A percentile compares a stretch with the other conserved stretches of the same genome.
These are phyloP conservation scores for Cytospora chrysosperma DNA, from an alignment of 2,329 filamentous ascomycete genomes.

Conservation along the genomic window DNA sequence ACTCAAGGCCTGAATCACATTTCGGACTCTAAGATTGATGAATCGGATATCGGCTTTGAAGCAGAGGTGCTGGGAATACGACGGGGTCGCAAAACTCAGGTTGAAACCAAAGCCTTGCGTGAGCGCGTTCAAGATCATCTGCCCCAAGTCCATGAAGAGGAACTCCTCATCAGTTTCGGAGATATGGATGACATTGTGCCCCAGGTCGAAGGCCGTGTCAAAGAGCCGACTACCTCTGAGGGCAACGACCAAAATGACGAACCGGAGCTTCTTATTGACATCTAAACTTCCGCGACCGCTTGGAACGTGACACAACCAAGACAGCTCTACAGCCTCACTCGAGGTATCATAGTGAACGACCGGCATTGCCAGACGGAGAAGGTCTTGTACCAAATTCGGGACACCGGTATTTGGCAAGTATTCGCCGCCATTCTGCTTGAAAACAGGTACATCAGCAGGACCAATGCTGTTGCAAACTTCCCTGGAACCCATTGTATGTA, in stretches of 20 bases:
- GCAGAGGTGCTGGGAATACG: slow-evolving; percentile 1
- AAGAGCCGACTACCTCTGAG: not conserved
- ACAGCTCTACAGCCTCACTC: too few relatives aligned
- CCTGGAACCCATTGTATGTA: too few relatives aligned
- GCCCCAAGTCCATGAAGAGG: not conserved
- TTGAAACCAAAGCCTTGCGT: not conserved
- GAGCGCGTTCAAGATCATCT: not conserved
- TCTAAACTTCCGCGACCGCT: not conserved
- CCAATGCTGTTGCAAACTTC: too few relatives aligned
- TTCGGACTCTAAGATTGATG: not conserved
- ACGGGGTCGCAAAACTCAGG: not conserved
- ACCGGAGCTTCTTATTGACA: not conserved
- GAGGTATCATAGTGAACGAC: too few relatives aligned
- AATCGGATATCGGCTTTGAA: slow-evolving; percentile 14
- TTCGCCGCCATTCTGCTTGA: too few relatives aligned
- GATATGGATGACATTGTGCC: not conserved
- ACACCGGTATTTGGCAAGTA: too few relatives aligned
- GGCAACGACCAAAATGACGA: not conserved
- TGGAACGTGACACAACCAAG: not conserved
- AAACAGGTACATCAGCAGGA: too few relatives aligned
- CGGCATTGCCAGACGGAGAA: too few relatives aligned
- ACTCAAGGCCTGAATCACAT: not conserved
- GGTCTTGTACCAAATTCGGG: too few relatives aligned
- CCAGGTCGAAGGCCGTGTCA: not conserved
- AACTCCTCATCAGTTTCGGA: not conserved